Base-by-base conservation (phyloP, 2,329 filamentous ascomycete genomes). In the Xylariaceae sp. region DNA sequence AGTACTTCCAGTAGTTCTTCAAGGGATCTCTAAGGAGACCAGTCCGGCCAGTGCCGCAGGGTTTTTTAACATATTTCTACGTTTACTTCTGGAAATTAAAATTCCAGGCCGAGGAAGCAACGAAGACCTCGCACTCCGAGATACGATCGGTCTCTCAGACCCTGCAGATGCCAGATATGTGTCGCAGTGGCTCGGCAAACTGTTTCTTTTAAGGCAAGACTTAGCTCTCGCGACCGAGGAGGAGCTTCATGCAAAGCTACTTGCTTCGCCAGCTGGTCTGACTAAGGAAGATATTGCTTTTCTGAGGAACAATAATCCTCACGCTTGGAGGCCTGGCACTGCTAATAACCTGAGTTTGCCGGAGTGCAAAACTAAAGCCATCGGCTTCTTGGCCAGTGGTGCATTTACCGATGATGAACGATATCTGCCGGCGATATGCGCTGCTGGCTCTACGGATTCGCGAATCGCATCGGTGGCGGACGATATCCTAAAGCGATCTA, bases 391-490 rank as follows among this genome's bases (percentile, higher is more conserved):
- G 19, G 86, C 89, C 2, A 96, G 91, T 67, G 92, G 91, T 3
- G 87, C 93, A 6, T 98, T 99, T 72, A 87, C 79, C 0, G 91
- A 97, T 59, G 75, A 85, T 0, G 90, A 98, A 68, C 87, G 92
- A 29, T 91, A 97, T 65, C 73, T 97, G 12, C 89, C 93, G 0
- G 89, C 91, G 0, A 75, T 98, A 1, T 92, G 90, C 70, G 92
- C 93, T 4, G 88, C 91, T 21, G 88, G 91, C 0, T 93, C 93
- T 73, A 78, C 87, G 1, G 95, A 97, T 62, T 91, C 88, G 37
- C 84, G 89, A 7, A 87, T 97, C 40, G 87, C 90, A 10, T 86
- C 89, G n/a, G 77, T 91, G n/a, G 93, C 90, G 0, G 91, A 97
- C 54, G 92, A 96, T 65, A 84, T 96, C 47, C 74, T 98, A 62